These are phyloP conservation scores for Acanthochlamys bracteata DNA, from an alignment of 106 monocot species.

Conservation along the genomic window DNA sequence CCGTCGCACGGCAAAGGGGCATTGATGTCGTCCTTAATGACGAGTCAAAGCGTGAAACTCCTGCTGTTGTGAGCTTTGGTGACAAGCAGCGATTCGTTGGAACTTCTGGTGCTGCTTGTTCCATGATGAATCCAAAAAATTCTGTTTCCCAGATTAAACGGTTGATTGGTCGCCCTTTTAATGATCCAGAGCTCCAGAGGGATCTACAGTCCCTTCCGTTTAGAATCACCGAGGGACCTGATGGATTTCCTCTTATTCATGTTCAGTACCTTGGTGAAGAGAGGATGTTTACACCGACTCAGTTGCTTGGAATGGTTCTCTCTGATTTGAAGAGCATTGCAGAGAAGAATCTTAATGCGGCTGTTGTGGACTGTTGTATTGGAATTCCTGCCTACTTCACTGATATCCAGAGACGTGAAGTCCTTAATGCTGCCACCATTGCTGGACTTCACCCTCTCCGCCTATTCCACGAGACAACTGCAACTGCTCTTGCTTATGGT, in stretches of 20 bases:
- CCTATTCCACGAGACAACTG: conserved; percentile 75
- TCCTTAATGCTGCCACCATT: conserved; percentile 64
- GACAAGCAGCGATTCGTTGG: conserved; percentile 89
- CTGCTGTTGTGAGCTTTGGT: conserved; percentile 65
- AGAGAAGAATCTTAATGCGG: conserved; percentile 57
- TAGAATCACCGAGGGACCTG: conserved; percentile 49
- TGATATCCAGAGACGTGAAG: conserved; percentile 72
- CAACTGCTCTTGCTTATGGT: conserved; percentile 66
- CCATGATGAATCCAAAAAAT: conserved; percentile 71
- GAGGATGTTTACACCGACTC: conserved; percentile 62
- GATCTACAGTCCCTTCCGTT: conserved; percentile 54
- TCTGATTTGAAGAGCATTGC: conserved; percentile 66
- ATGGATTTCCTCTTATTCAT: conserved; percentile 70
- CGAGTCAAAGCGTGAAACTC: conserved; percentile 93
- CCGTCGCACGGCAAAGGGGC: conserved; percentile 79
- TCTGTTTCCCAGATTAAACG: conserved; percentile 82
- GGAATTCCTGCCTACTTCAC: conserved; percentile 84
- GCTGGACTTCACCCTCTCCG: conserved; percentile 74
- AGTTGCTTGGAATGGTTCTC: conserved; percentile 72
- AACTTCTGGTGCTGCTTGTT: conserved; percentile 60
- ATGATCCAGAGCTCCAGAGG: conserved; percentile 58
- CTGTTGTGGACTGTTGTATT: conserved; percentile 77
- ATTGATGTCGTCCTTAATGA: conserved; percentile 88
- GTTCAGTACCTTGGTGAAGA: conserved; percentile 58
- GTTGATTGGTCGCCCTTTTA: conserved; percentile 54